Base-by-base conservation (phyloP, 2,329 filamentous ascomycete genomes). In the Trichoderma asperellum region DNA sequence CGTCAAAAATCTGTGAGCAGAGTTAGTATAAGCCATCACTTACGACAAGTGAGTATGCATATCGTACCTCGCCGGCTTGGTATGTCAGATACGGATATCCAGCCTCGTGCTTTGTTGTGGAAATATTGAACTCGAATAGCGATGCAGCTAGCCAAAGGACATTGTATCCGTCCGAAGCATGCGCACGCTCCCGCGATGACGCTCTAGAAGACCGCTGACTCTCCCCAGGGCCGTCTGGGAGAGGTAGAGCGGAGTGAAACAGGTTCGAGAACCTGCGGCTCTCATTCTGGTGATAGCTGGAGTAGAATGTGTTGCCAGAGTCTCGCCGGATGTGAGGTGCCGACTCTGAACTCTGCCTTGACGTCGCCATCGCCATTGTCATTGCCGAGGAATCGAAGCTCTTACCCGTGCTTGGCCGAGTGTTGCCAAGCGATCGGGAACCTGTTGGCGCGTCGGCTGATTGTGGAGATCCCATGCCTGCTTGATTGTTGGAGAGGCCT, bases 61-160 rank as follows among this genome's bases (percentile, higher is more conserved):
- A 47, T 81, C 86, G 75, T 78, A 91, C 90, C 84, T 99, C 96
- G 73, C 96, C 96, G 65, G 94, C 92, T 73, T 95, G 92, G 81
- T 99, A 99, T 56, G 94, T 96, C 71, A 99, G 84, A 78, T 99
- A 99, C 24, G 95, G 94, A 80, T 97, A 98, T 29, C 96, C 96
- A 70, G 92, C 95, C 81, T 98, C 96, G 69, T 92, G 90, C 74
- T 97, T 93, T 32, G 94, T 92, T 29, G 92, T 93, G 76, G 95
- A 92, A 76, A 98, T 98, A 76, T 97, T 96, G 82, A 98, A 99
- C 79, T 98, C 94, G 77, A 97, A 98, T 37, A 98, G 86, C 74
- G 93, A 97, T 24, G 95, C 96, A 16, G 94, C 96, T 21, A 97
- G 85, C 85, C 97, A 99, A 57, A 98, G 83, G 8, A 97, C 88